phyloP scores from a whole-genome alignment of 2,329 filamentous ascomycete genomes.

The Simplicillium aogashimaense region DNA sequence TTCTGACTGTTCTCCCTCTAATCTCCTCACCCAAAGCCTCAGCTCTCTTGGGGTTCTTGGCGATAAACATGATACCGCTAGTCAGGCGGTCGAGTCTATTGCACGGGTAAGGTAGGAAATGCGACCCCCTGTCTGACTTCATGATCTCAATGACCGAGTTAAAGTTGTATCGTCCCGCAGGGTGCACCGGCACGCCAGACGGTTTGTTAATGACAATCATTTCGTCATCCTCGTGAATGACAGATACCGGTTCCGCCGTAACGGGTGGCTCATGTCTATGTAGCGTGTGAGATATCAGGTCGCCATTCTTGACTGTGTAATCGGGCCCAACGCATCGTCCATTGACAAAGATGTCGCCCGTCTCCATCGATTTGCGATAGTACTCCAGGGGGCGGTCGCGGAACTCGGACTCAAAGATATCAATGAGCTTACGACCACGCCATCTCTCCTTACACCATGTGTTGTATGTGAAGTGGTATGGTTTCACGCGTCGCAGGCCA shows the following conservation, averaged over 20 bases:
- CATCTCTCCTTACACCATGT: constrained; percentile 92
- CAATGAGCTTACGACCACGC: constrained; percentile 70
- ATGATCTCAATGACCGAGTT: constrained; percentile 94
- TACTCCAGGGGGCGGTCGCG: constrained; percentile 79
- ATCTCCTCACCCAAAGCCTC: constrained; percentile 71
- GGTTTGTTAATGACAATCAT: constrained; percentile 98
- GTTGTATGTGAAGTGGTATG: constrained; percentile 92
- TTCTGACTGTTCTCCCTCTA: constrained; percentile 70
- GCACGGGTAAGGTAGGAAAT: constrained; percentile 58
- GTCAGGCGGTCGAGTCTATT: constrained; percentile 92
- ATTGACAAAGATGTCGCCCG: constrained; percentile 72
- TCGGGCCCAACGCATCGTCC: constrained; percentile 58
- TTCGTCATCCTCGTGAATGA: constrained; percentile 85
- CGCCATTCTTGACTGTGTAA: constrained; percentile 75
- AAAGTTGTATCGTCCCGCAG: constrained; percentile 89
- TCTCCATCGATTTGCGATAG: constrained; percentile 76
- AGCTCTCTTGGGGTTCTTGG: constrained; percentile 73
- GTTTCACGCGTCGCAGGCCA: constrained; percentile 70
- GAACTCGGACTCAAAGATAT: constrained; percentile 88
- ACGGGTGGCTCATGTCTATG: constrained; percentile 95
- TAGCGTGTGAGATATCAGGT: constrained; percentile 83
- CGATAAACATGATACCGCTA: constrained; percentile 96
- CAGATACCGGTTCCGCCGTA: constrained; percentile 64
- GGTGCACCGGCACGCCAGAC: constrained; percentile 87
- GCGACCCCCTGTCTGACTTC: constrained; percentile 56